Base-by-base conservation (phyloP, 1,284 basidiomycete species). In the Flammula alnicola region DNA sequence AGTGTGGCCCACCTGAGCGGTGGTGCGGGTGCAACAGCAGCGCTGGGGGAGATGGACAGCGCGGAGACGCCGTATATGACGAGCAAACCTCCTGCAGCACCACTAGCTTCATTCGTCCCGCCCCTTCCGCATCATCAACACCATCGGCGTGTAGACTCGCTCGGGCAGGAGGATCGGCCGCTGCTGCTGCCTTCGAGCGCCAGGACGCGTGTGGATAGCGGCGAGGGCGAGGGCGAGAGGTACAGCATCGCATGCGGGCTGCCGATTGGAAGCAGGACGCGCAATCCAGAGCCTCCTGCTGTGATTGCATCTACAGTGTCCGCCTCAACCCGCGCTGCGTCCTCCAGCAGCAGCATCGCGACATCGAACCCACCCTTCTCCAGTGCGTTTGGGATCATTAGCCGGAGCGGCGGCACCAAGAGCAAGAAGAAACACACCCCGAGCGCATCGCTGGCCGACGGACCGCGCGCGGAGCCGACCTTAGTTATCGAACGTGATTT, bases 61-160 rank as follows among this genome's bases (percentile, higher is more conserved):
- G 51, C 48, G 9, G 52, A 54, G 16, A 53, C 41, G 23, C 53
- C 55, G 20, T 57, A 51, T 22, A 57, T 55, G 55, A 45, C 43
- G 22, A 54, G 48, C 38, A 53, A 49, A 31, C 52, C 55, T 1
- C 41, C 51, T 12, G 51, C 44, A 3, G 25, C 49, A 5, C 43
- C 50, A n/a, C n/a, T n/a, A 23, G 36, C 49, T 4, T 41, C 52
- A 1, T 44, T 57, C 19, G 39, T 52, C 1, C 48, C 52, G 5
- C 44, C 43, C 7, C 49, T 40, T 19, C 52, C 38, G 19, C 25
- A 29, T 2, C 31, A 17, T 26, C 42, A 40, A n/a, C 36, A 19
- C 3, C 51, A 49, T 27, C 47, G 39, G 9, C 51, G 46, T 3
- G 43, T 26, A 5, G 49, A 46, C 20, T 52, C 44, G 5, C 8